Base-by-base conservation (phyloP, 805 yeast species). In the Wickerhamiella slavikovae region DNA sequence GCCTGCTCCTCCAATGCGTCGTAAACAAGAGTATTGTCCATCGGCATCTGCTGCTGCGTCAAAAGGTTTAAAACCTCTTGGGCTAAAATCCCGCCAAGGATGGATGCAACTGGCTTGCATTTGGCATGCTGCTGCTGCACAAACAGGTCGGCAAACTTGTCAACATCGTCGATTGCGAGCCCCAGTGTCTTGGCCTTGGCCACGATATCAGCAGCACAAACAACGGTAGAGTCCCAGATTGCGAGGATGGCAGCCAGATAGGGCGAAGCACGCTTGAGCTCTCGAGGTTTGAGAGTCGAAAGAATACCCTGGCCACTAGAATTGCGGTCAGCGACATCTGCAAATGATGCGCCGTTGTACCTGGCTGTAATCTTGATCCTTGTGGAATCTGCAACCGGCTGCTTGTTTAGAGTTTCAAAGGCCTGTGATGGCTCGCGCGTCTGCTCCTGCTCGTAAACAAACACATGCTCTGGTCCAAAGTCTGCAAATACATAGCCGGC, bases 31-130 rank as follows among this genome's bases (percentile, higher is more conserved):
- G 78, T 59, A 47, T 89, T 89, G 47, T 80, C 83, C 22, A 83
- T 59, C 3, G 95, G 93, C 24, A 70, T 60, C 41, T 78, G 82
- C 39, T 71, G 68, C 39, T 66, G 66, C 25, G 89, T 74, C 30
- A 85, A 51, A 31, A 63, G 68, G 52, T 89, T 89, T 27, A 89
- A 75, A 10, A 80, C 73, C 47, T 83, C 94, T 51, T 89, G 98
- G 2, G 92, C 76, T 15, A 85, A 51, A 1, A 79, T 63, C 1
- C 96, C 98, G 4, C 96, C 98, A 5, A 85, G 40, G 2, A 89
- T 66, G 1, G 96, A 91, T 4, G 89, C 69, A 0, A 72, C 71
- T 1, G 95, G 93, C 8, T 80, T 64, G 39, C 76, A 66, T 44
- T 82, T 91, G 2, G 79, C 46, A 17, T 54, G 51, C 12, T 44